Base-by-base conservation (phyloP, 139 green algal genomes). In the Volvox reticuliferus region DNA sequence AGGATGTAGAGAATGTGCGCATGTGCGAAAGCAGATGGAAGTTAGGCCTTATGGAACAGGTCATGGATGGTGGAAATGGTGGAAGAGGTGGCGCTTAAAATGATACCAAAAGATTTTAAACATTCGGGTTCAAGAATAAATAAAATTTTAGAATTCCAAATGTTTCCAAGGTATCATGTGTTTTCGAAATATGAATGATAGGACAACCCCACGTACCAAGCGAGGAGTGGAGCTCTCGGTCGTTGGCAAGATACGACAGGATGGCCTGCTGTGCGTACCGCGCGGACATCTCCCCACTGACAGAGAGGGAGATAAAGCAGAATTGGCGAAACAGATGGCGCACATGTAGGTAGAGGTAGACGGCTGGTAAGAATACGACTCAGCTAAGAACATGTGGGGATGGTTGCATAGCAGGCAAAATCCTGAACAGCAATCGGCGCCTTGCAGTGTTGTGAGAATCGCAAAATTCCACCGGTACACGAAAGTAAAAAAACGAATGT, bases 221-320 rank as follows among this genome's bases (percentile, higher is more conserved):
- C 0, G 67, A 81, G 20, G 2, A 2, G 84, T 89, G 84, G 28
- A 89, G 68, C 36, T 28, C 13, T 12, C 28, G 26, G 84, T 89
- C 69, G 69, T 55, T 82, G 5, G 69, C 85, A 20, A 89, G 30
- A 30, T 61, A 36, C 13, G 26, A 50, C 69, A 82, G 28, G 24
- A 89, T 71, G 14, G 69, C 85, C 28, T 89, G 26, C 12, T 82
- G 69, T 1, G 85, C 85, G 44, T 81, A 89, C 12, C 85, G 85
- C 1, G 85, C 85, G 2, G 69, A 73, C 21, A 26, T 32, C 16
- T 89, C 44, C 12, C 85, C 85, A 21, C 83, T 89, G 83, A 0
- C 62, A 61, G 12, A 33, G 61, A 55, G 81, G 18, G 0, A 26
- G 82, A 28, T 12, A 67, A 44, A 9, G 12, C 24, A 28, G 2